Conservation (phyloP, 805 yeast genomes). For the Cyberlindnera mississippiensis region DNA sequence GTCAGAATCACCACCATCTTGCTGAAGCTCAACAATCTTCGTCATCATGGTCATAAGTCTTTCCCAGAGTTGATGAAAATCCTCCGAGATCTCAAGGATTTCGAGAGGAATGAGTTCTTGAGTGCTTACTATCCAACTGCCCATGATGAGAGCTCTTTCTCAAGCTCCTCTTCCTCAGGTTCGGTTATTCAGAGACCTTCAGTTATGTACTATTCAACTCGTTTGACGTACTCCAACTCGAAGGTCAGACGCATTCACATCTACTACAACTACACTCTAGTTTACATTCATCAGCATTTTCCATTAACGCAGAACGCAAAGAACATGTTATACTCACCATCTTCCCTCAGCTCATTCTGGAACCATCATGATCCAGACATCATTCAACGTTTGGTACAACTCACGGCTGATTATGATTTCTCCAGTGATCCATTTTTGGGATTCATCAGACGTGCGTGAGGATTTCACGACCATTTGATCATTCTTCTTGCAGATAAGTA, state of each 20-base stretch:
- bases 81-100: conserved; percentile 14
- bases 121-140: conserved; percentile 16
- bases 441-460: conserved; percentile 9
- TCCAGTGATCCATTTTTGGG: conserved; percentile 20
- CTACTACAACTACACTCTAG: conserved; percentile 17
- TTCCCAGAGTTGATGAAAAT: conserved; percentile 1
- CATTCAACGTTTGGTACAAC: conserved; percentile 9
- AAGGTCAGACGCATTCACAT: conserved; percentile 18
- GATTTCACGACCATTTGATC: no score
- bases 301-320: conserved; percentile 1
- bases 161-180: conserved; percentile 6
- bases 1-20: conserved; percentile 15
- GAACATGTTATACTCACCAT: conserved; percentile 1
- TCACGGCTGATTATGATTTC: conserved; percentile 12
- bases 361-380: conserved; percentile 10
- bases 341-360: conserved; percentile 17
- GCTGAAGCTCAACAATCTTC: conserved; percentile 18
- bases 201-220: not conserved
- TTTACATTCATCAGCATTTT: conserved; percentile 15
- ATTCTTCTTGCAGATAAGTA: no score
- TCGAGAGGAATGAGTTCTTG: conserved; percentile 21
- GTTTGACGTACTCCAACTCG: conserved; percentile 11
- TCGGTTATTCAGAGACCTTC: not conserved
- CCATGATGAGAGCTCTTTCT: conserved; percentile 3
- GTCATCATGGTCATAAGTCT: conserved; percentile 7